Percentiles rank a stretch among this genome's conserved stretches.
phyloP scores from a whole-genome alignment of 306 rosid genomes.

The Astragalus glycyphyllos region DNA sequence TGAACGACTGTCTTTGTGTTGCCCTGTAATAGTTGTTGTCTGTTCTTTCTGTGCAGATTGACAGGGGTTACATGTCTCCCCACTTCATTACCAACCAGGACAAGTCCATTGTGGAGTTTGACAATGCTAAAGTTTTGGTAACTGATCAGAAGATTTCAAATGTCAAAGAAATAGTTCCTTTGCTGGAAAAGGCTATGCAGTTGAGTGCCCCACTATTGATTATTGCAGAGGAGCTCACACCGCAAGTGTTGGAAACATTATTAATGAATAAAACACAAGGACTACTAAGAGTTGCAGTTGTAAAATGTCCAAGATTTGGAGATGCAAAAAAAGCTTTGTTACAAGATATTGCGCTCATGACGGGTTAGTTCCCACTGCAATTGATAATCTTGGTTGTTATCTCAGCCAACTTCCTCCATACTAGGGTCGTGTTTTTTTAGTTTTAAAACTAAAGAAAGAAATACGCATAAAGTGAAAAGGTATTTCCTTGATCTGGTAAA shows the following conservation, averaged over 20 bases:
- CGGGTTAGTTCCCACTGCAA: slow-evolving; percentile 62
- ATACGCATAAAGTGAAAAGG: too few species aligned
- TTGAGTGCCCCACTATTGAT: slow-evolving; percentile 87
- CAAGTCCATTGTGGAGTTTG: slow-evolving; percentile 86
- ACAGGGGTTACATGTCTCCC: slow-evolving; percentile 92
- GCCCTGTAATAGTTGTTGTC: slow-evolving; percentile 18
- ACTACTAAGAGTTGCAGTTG: slow-evolving; percentile 80
- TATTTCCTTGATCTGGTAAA: too few species aligned
- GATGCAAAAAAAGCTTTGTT: slow-evolving; percentile 83
- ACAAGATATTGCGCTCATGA: slow-evolving; percentile 96
- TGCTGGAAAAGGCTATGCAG: slow-evolving; percentile 88
- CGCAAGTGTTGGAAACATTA: slow-evolving; percentile 77
- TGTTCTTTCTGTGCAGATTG: slow-evolving; percentile 64
- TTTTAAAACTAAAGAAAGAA: too few species aligned
- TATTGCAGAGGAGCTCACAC: slow-evolving; percentile 86
- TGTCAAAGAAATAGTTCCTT: slow-evolving; percentile 79
- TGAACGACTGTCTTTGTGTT: slow-evolving; percentile 32
- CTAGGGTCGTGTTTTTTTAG: slow-evolving; percentile 30
- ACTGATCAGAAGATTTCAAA: slow-evolving; percentile 88
- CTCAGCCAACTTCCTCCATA: slow-evolving; percentile 39
- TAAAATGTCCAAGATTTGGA: slow-evolving; percentile 86
- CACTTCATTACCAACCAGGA: slow-evolving; percentile 92
- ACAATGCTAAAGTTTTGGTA: slow-evolving; percentile 81
- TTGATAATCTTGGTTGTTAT: slow-evolving; percentile 24
- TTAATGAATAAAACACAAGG: slow-evolving; percentile 90